Evolutionary conservation across 331 rosid genomes (phyloP).

Genomic region (Rhamnella rubrinervis): DNA sequence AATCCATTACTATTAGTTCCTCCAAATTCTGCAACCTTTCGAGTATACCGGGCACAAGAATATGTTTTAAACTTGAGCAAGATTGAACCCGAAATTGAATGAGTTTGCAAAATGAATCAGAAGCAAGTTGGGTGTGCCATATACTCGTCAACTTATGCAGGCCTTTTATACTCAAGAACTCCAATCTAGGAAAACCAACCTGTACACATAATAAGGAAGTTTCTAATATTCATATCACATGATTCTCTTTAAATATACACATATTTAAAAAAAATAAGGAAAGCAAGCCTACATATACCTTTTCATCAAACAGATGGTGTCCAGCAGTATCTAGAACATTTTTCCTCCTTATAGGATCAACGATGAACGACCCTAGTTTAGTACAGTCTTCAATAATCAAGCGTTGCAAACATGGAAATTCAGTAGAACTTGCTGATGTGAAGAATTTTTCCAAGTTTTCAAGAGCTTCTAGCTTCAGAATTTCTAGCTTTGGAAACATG

Average conservation of each 20-base stretch:
- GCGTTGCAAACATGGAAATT: neutral
- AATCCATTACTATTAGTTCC: neutral
- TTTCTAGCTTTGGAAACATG: neutral
- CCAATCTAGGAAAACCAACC: neutral
- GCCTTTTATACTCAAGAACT: neutral
- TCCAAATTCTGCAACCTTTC: neutral
- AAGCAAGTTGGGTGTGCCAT: slow-evolving; percentile 15
- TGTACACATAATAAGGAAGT: neutral
- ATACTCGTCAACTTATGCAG: neutral
- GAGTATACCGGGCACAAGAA: neutral
- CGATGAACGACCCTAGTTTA: neutral
- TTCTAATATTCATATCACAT: too few species aligned
- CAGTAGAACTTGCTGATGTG: neutral
- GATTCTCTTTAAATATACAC: too few species aligned
- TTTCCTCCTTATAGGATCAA: neutral
- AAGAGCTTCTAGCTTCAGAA: neutral
- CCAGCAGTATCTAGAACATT: neutral
- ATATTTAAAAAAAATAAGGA: too few species aligned
- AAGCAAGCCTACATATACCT: neutral
- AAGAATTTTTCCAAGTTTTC: slow-evolving; percentile 9
- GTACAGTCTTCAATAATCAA: neutral
- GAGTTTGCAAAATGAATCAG: slow-evolving; percentile 17
- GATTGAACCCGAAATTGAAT: neutral
- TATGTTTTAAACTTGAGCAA: neutral
- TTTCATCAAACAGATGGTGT: neutral